Conservation (phyloP, 106 monocot species). For the Amphibolis antarctica region DNA sequence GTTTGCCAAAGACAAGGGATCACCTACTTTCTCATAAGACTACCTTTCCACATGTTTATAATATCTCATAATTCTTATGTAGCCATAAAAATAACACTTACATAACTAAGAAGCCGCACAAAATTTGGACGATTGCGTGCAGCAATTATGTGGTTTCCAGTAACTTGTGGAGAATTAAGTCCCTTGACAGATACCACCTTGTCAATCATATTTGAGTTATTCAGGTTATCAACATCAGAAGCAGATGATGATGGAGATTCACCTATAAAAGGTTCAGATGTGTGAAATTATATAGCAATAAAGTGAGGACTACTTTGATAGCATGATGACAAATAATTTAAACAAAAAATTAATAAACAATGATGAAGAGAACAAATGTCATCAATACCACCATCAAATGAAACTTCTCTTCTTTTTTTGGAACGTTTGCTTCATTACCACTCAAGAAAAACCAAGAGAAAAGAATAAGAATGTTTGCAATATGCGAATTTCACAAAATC, state of each 20-base stretch:
- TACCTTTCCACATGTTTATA: no score
- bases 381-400: neutral
- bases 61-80: neutral
- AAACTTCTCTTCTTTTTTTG: no score
- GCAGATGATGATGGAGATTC: slow-evolving; percentile 92
- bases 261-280: slow-evolving; percentile 25
- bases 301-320: neutral
- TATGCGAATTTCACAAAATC: no score
- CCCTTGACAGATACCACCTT: slow-evolving; percentile 47
- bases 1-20: neutral
- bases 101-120: slow-evolving; percentile 42
- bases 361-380: neutral
- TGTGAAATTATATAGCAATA: neutral
- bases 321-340: slow-evolving; percentile 6
- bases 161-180: slow-evolving; percentile 48
- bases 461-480: no score
- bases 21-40: neutral
- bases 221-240: slow-evolving; percentile 80
- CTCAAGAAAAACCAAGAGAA: no score
- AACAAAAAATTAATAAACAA: neutral
- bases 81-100: slow-evolving; percentile 22
- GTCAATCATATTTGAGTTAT: slow-evolving; percentile 39
- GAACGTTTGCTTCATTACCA: neutral
- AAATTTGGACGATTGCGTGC: slow-evolving; percentile 35
- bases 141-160: slow-evolving; percentile 29